Evolutionary conservation across 179 eudicot genomes (phyloP), one percentile per base, ranked within the genome.

Genomic region (Patellifolia procumbens): DNA sequence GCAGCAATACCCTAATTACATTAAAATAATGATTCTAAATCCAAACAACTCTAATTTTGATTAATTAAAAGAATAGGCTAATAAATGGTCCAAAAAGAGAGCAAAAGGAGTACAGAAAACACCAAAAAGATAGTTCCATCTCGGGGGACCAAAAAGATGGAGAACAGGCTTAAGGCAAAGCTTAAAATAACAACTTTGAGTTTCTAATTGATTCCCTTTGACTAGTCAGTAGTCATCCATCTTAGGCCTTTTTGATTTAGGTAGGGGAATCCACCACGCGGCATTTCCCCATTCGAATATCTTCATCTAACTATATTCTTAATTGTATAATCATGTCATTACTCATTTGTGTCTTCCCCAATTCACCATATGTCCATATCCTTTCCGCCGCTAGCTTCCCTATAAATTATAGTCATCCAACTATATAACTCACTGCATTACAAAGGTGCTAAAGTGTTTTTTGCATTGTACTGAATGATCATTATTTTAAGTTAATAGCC

Each of bases 251-350:
- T 45, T 59, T 15, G 70, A 12, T 32, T 45, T 76, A 70, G 4
- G 24, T n/a, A n/a, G 28, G 34, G 63, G 72, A 76, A 71, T 76
- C 73, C 68, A 10, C 69, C 69, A 80, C 80, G 76, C 76, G 83
- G 76, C 72, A 26, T 12, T 43, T 71, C 52, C 66, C 73, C 59
- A 70, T 75, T 80, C 22, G 76, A 26, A 19, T 32, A 29, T n/a
- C 28, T 49, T 12, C 32, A 49, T 34, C 26, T 52, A 64, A 43
- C n/a, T 59, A 49, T n/a, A n/a, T n/a, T n/a, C n/a, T n/a, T n/a
- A n/a, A n/a, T 52, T 43, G 74, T 12, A 76, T 71, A 81, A 68
- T 73, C 77, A 76, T 72, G 77, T 68, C 67, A 77, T 76, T 67
- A 68, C 46, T 73, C 56, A 67, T 67, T 66, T 45, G 24, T 31